Percentiles rank a stretch among this genome's conserved stretches.
phyloP scores from a whole-genome alignment of 106 monocot genomes.

The Platanthera zijinensis region DNA sequence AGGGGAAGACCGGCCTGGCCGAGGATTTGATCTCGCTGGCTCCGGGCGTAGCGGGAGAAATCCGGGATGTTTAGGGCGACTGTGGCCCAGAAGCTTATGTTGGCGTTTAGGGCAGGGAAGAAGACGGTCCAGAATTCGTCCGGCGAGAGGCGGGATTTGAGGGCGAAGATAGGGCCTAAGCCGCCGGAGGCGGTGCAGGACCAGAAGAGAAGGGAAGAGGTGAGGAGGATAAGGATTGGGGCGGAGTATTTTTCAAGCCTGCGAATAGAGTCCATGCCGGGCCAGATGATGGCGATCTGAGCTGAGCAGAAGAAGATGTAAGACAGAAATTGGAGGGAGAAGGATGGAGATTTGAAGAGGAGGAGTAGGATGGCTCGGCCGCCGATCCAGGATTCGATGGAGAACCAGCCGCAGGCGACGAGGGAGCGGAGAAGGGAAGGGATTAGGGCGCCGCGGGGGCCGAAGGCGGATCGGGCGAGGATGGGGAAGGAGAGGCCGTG shows the following conservation, averaged over 20 bases:
- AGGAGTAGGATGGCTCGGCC: conserved; percentile 68
- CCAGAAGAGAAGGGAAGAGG: conserved; percentile 57
- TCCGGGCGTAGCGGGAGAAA: conserved; percentile 75
- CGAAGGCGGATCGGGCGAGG: conserved; percentile 81
- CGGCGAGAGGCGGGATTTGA: conserved; percentile 33
- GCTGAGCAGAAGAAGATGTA: conserved; percentile 68
- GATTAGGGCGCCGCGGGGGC: conserved; percentile 61
- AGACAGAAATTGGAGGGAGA: conserved; percentile 53
- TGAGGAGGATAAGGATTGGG: conserved; percentile 58
- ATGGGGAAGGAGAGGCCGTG: conserved; percentile 87
- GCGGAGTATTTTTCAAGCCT: conserved; percentile 80
- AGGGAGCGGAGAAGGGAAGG: conserved; percentile 74
- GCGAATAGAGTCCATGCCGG: conserved; percentile 65
- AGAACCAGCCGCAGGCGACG: conserved; percentile 94
- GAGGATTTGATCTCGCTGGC: conserved; percentile 69
- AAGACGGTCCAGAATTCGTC: conserved; percentile 57
- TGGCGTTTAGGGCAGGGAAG: conserved; percentile 90
- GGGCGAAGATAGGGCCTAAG: conserved; percentile 60
- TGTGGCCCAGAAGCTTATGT: conserved; percentile 95
- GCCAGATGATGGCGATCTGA: conserved; percentile 42
- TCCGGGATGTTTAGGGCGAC: conserved; percentile 92
- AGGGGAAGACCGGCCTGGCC: conserved; percentile 78
- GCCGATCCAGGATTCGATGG: conserved; percentile 92
- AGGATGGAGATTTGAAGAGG: conserved; percentile 43
- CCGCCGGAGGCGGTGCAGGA: conserved; percentile 68